Percentiles rank a stretch among this genome's conserved stretches.
phyloP scores from a whole-genome alignment of 108 stramenopile species.

The Nitzschia inconspicua region DNA sequence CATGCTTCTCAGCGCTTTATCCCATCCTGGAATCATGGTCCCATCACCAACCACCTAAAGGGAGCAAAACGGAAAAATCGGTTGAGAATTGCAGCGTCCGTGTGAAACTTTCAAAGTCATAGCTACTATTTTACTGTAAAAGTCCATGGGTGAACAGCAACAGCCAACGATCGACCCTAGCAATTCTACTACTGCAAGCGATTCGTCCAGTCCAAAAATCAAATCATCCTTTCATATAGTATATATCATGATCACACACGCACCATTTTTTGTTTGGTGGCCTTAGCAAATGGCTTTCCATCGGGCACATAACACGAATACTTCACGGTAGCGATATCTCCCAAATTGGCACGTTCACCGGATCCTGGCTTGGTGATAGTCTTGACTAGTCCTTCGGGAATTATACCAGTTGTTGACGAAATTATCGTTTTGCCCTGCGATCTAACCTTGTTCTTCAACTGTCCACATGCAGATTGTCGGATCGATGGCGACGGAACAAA shows the following conservation, averaged over 20 bases:
- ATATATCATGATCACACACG: neutral
- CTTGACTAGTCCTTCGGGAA: constrained; percentile 32
- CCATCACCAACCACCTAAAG: constrained; percentile 55
- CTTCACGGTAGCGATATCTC: constrained; percentile 55
- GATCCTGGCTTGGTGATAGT: constrained; percentile 32
- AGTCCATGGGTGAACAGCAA: no score
- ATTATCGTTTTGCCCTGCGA: no score
- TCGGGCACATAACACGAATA: constrained; percentile 35
- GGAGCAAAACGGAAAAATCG: neutral
- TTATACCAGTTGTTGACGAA: neutral
- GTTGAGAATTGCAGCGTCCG: no score
- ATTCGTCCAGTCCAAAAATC: neutral
- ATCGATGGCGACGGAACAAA: no score
- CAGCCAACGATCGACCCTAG: neutral
- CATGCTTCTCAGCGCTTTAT: constrained; percentile 66
- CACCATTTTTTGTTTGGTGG: constrained; percentile 37
- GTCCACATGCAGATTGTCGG: no score
- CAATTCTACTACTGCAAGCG: neutral
- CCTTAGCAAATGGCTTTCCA: neutral
- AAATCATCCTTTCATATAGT: neutral
- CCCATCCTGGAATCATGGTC: constrained; percentile 80
- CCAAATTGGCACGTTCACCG: constrained; percentile 10
- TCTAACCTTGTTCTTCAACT: no score
- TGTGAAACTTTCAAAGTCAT: neutral
- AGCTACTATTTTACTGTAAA: no score